Evolutionary conservation across 2,329 filamentous ascomycete species (phyloP), one percentile per base, ranked within the genome.

Genomic region (Colletotrichum incanum): DNA sequence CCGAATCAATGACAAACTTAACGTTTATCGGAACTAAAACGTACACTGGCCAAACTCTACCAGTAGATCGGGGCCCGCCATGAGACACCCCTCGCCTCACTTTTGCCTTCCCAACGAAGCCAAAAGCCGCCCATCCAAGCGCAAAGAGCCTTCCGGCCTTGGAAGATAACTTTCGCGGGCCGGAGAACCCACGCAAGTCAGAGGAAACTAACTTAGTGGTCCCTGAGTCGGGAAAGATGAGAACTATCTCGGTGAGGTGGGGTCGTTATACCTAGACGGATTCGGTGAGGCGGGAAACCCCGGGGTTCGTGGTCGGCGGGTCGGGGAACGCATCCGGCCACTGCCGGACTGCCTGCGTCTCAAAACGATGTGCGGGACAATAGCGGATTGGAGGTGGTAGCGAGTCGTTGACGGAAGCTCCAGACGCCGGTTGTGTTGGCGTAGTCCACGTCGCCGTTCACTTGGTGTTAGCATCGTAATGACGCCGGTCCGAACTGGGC

Each of bases 141-240:
- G 20, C 14, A 37, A 61, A 39, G n/a, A 58, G 49, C 41, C 64
- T 61, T 67, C n/a, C 41, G 43, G 58, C 58, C 64, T 45, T 63
- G 56, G 49, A 58, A 71, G 50, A 43, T 64, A 41, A 55, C 26
- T 67, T 39, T 67, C 39, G n/a, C 68, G 64, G 56, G 64, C 56
- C 68, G 64, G 45, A 34, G 16, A 62, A 37, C 47, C 31, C 47
- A 55, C 47, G 11, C 39, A 71, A 11, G 28, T 45, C 50, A 55
- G 6, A n/a, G 12, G n/a, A 16, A 5, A n/a, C 26, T 49, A 37
- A 49, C 45, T 52, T n/a, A 16, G n/a, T 67, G 47, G 63, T 37
- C 55, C 49, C 67, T 67, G 45, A 41, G 5, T 52, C 39, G 49
- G 47, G 26, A 11, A 43, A 41, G 5, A 18, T 41, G 54, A 55